Conservation (phyloP, 2,329 filamentous ascomycete species). For the Nothophaeocryptopus gaeumannii region DNA sequence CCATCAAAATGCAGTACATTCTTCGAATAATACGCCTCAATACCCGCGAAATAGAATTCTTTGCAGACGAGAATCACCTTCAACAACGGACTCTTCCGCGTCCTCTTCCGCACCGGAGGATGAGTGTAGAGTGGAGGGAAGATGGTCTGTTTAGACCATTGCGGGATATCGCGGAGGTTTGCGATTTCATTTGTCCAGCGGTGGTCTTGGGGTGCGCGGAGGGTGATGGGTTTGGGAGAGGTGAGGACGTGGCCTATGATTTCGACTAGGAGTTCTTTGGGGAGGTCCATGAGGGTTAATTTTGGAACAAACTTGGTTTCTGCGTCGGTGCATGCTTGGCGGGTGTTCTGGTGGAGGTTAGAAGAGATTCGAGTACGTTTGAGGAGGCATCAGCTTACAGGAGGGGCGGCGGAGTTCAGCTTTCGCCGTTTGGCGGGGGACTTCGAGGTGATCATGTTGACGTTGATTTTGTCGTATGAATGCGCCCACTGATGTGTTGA, state of each 20-base stretch:
- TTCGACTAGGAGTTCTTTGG: conserved; percentile 10
- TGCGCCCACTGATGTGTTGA: too few relatives aligned
- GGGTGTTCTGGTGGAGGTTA: too few relatives aligned
- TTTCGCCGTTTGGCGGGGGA: too few relatives aligned
- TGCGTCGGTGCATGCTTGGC: too few relatives aligned
- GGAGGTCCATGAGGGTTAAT: conserved; percentile 1
- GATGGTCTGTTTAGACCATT: not conserved
- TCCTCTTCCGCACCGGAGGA: not conserved
- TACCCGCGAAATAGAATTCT: conserved; percentile 12
- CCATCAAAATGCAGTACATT: conserved; percentile 11
- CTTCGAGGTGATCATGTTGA: too few relatives aligned
- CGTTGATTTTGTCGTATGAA: too few relatives aligned
- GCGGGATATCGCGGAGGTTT: conserved; percentile 7
- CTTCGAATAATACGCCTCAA: conserved; percentile 7
- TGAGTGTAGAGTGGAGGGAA: conserved; percentile 1
- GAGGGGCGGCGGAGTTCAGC: too few relatives aligned
- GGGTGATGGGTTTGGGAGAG: conserved; percentile 5
- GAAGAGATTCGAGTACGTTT: too few relatives aligned
- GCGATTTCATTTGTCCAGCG: conserved; percentile 14
- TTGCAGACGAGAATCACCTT: conserved; percentile 7
- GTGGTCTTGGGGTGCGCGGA: conserved; percentile 8
- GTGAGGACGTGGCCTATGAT: conserved; percentile 8
- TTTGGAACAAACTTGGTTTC: not conserved
- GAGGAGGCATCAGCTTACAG: too few relatives aligned
- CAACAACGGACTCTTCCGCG: conserved; percentile 6